Conservation (phyloP, 345 rosid genomes). For the Salix suchowensis region DNA sequence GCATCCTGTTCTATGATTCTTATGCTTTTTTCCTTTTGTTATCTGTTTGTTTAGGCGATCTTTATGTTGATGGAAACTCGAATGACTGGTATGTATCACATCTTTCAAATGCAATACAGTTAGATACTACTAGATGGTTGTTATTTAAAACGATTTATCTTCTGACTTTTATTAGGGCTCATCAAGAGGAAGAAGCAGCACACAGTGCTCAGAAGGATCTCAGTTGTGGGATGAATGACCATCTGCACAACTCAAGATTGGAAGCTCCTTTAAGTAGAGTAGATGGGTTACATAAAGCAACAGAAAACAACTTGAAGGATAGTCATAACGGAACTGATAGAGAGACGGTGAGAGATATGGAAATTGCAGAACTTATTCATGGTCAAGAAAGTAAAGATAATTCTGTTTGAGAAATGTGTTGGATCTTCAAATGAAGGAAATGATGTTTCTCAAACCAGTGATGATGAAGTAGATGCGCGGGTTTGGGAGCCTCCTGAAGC, state of each 20-base stretch:
- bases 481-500: slow-evolving; percentile 92
- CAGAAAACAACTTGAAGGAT: slow-evolving; percentile 25
- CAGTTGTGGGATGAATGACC: slow-evolving; percentile 26
- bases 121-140: slow-evolving; percentile 1
- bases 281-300: slow-evolving; percentile 29
- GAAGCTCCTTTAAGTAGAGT: slow-evolving; percentile 30
- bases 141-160: neutral
- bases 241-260: slow-evolving; percentile 17
- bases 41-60: slow-evolving; percentile 50
- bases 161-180: slow-evolving; percentile 36
- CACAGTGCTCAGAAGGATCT: slow-evolving; percentile 34
- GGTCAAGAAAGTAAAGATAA: slow-evolving; percentile 28
- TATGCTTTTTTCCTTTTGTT: slow-evolving; percentile 4
- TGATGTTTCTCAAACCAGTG: slow-evolving; percentile 22
- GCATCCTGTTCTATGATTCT: slow-evolving; percentile 13
- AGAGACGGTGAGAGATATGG: slow-evolving; percentile 37
- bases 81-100: slow-evolving; percentile 40
- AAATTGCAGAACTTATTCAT: slow-evolving; percentile 30
- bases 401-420: slow-evolving; percentile 17
- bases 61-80: slow-evolving; percentile 61
- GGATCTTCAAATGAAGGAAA: slow-evolving; percentile 26
- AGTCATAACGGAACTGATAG: slow-evolving; percentile 11
- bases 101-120: neutral
- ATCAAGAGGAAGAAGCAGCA: slow-evolving; percentile 43
- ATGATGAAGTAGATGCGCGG: slow-evolving; percentile 30